Evolutionary conservation across 2,329 filamentous ascomycete species (phyloP), one percentile per base, ranked within the genome.

Genomic region (Zasmidium citrigriseum): DNA sequence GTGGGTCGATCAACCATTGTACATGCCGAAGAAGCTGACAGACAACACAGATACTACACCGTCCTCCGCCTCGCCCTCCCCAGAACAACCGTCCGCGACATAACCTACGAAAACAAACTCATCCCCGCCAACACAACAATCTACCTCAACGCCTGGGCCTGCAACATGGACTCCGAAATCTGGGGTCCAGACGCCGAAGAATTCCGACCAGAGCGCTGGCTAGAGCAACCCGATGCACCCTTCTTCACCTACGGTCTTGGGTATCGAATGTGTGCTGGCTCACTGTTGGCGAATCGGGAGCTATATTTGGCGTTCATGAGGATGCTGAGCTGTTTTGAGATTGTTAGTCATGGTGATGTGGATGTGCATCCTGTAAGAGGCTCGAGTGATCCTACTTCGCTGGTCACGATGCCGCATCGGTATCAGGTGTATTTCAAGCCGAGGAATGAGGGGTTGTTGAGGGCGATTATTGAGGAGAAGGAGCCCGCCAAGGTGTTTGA

Each of bases 81-180:
- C 1, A 80, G 86, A 10, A 83, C 82, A 0, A 86, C 85, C 0
- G 82, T 41, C 34, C 34, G 34, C 4, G 34, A 41, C 34, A 41
- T 41, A 11, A 41, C 34, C 0, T 88, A 87, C 58, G 72, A 86
- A 10, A 84, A 81, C 18, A 78, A 80, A 27, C 68, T 79, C 4
- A 86, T 89, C 44, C 86, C 86, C 1, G 82, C 82, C 46, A 85
- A 85, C 0, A 87, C 84, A 1, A 82, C 87, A 0, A 79, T 88
- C 34, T 89, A 87, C 69, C 73, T 89, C 23, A 89, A 89, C 58
- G 83, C 85, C 0, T 88, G 85, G 86, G 85, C 85, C 2, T 88
- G 86, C 66, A 88, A 89, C 61, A 87, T 86, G 83, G 83, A 70
- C 51, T 46, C 58, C 16, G 60, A 69, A 4, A 63, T 75, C 4